Base-by-base conservation (phyloP, 2,329 filamentous ascomycete species). In the Davidsoniella eucalypti region DNA sequence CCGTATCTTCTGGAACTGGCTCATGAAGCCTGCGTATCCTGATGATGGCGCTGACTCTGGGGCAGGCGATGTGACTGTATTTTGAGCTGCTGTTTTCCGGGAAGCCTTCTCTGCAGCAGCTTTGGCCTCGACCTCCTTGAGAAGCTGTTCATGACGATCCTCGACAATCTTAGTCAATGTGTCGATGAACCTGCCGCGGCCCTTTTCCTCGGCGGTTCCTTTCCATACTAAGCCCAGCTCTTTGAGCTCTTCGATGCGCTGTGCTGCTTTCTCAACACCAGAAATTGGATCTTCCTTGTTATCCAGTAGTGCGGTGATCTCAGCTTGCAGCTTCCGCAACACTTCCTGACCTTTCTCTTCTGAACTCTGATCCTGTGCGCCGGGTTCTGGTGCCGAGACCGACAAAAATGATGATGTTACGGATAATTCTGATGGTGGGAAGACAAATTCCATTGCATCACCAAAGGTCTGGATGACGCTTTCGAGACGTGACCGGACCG, bases 171-270 rank as follows among this genome's bases (percentile, higher is more conserved):
- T 87, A 33, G 80, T 78, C 58, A 98, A 63, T 47, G 75, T 73
- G 56, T 96, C 90, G 16, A 98, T 80, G 61, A 95, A 87, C 59
- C 78, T 84, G 8, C 68, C 67, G 49, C 92, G 72, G 5, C 87
- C 86, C 65, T 85, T 93, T 63, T 96, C 92, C 66, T 98, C 92
- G 0, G 85, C 83, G 2, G 92, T 95, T n/a, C 87, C 87, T 62
- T 84, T 90, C 88, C 92, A 98, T 18, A 98, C 80, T n/a, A 67
- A 67, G 3, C 79, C 78, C 55, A 96, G 66, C 55, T 80, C 75
- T 59, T 87, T 81, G 51, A 96, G 70, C 60, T 84, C 78, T 59
- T 87, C 81, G 12, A 96, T 80, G 42, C 85, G 71, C 50, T 73
- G 72, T 10, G 76, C 76, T 0, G 92, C 92, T 52, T 80, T 79